These are phyloP conservation scores for Trametes villosa DNA, from an alignment of 768 basidiomycete genomes.

Conservation along the genomic window DNA sequence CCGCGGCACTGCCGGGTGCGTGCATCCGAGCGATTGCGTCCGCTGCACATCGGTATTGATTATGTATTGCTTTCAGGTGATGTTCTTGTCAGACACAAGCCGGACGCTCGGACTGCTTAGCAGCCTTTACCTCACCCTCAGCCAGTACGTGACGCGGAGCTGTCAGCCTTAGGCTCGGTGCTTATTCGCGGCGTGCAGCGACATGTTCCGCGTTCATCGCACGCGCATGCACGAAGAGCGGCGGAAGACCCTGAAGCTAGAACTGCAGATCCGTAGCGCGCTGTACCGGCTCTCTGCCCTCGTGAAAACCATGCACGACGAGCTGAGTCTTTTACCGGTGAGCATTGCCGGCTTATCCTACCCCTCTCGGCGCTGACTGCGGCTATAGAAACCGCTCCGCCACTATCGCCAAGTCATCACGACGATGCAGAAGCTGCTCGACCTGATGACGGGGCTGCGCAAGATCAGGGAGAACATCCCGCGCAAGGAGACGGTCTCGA, in stretches of 20 bases:
- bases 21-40: neutral
- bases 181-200: slow-evolving; percentile 30
- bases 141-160: slow-evolving; percentile 36
- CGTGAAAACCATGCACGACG: slow-evolving; percentile 48
- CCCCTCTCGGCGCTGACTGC: neutral
- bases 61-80: slow-evolving; percentile 32
- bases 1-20: slow-evolving; percentile 51
- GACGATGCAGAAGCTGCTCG: slow-evolving; percentile 46
- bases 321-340: slow-evolving; percentile 53
- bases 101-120: slow-evolving; percentile 44
- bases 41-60: neutral
- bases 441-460: slow-evolving; percentile 49
- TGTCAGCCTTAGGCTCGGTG: neutral
- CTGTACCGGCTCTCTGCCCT: slow-evolving; percentile 44
- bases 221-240: slow-evolving; percentile 34
- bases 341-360: slow-evolving; percentile 15
- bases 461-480: slow-evolving; percentile 53
- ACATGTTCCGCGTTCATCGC: slow-evolving; percentile 38
- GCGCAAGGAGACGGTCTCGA: slow-evolving; percentile 45
- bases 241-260: slow-evolving; percentile 43
- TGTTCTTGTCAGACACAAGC: slow-evolving; percentile 47
- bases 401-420: slow-evolving; percentile 45
- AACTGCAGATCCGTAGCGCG: slow-evolving; percentile 46
- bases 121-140: slow-evolving; percentile 48
- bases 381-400: slow-evolving; percentile 48